phyloP scores from a whole-genome alignment of 1,284 basidiomycete genomes.

The Trametes pubescens region DNA sequence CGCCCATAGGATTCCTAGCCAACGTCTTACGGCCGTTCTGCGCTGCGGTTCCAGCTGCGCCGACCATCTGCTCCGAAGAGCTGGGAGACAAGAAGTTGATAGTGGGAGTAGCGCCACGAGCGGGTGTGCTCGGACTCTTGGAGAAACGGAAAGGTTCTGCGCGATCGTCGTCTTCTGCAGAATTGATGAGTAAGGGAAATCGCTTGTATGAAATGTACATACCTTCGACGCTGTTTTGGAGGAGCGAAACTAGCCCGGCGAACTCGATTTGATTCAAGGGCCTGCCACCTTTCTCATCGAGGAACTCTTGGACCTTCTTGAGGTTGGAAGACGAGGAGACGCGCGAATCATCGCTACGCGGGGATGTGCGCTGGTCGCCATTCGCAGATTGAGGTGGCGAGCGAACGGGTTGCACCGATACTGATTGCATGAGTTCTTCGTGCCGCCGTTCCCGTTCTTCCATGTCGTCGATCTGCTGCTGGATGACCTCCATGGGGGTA shows the following conservation, averaged over 20 bases:
- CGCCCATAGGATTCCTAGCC: constrained; percentile 74
- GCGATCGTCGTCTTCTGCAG: constrained; percentile 40
- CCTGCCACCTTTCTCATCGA: constrained; percentile 34
- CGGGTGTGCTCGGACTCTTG: constrained; percentile 51
- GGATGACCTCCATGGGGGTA: constrained; percentile 8
- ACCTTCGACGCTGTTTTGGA: constrained; percentile 54
- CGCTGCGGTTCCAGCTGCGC: constrained; percentile 18
- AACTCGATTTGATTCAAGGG: constrained; percentile 53
- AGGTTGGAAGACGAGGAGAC: constrained; percentile 26
- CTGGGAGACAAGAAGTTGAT: constrained; percentile 39
- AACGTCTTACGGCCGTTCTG: constrained; percentile 58
- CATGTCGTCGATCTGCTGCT: constrained; percentile 3
- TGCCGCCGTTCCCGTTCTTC: constrained; percentile 5
- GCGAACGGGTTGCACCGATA: neutral
- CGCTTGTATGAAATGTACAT: neutral
- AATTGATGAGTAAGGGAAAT: neutral
- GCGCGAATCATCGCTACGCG: constrained; percentile 29
- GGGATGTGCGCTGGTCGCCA: constrained; percentile 26
- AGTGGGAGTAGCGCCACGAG: constrained; percentile 52
- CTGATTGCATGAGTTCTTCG: constrained; percentile 3
- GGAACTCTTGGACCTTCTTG: constrained; percentile 36
- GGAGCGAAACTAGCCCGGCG: constrained; percentile 61
- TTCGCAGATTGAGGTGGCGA: constrained; percentile 26
- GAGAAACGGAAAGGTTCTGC: constrained; percentile 69
- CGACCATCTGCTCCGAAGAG: constrained; percentile 26